Evolutionary conservation across 116 monocot species (phyloP).

Genomic region (Posidonia oceanica): DNA sequence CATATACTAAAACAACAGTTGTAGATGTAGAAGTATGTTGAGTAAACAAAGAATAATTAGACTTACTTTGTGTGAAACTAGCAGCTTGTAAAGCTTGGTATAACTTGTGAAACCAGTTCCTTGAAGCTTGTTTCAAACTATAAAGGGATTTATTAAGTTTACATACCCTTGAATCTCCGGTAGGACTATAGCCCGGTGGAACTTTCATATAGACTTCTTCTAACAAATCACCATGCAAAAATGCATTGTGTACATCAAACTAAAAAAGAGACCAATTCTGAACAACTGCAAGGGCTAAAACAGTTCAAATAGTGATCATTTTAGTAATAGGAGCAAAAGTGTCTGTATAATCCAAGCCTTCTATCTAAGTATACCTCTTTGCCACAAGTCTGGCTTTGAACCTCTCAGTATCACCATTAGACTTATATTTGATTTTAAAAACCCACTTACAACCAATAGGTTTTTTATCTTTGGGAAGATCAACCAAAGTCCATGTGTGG

Average conservation of each 20-base stretch:
- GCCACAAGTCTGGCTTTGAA: background rate
- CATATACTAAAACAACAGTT: background rate
- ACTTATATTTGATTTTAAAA: background rate
- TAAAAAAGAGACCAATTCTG: background rate
- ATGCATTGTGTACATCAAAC: conserved; percentile 2
- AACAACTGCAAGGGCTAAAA: background rate
- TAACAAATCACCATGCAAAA: conserved; percentile 1
- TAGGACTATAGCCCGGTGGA: background rate
- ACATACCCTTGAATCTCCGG: background rate
- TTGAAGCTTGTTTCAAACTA: too few relatives aligned
- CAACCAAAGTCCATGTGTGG: too few relatives aligned
- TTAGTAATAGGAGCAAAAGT: background rate
- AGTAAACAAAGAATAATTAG: background rate
- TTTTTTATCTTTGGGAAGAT: too few relatives aligned
- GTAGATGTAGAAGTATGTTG: background rate
- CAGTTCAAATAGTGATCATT: background rate
- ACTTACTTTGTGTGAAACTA: background rate
- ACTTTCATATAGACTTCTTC: conserved; percentile 5
- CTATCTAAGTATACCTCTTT: background rate
- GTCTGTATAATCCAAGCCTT: background rate
- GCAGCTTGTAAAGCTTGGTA: too few relatives aligned
- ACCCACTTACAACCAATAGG: conserved; percentile 2
- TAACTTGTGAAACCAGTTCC: too few relatives aligned
- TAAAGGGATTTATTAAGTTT: background rate
- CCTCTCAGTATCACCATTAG: background rate